Base-by-base conservation (phyloP, 805 yeast genomes). In the Metschnikowia lachancei region DNA sequence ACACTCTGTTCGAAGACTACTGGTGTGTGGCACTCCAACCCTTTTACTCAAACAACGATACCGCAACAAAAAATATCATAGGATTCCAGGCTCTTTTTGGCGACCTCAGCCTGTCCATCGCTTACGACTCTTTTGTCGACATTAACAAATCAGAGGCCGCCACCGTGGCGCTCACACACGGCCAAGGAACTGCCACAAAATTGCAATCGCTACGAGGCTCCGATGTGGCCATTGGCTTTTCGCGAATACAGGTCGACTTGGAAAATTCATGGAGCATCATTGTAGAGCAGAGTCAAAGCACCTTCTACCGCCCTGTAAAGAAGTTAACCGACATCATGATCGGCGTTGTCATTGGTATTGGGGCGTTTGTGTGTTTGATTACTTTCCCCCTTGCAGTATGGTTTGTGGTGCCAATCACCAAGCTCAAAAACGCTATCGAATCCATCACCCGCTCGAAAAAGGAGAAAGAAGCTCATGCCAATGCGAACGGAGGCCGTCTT, bases 341-440 rank as follows among this genome's bases (percentile, higher is more conserved):
- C 37, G 95, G 94, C 4, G 83, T 87, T 1, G 88, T 87, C 19
- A 69, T 90, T 32, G 95, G 87, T 1, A 80, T 86, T 17, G 94
- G 94, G 3, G 87, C 71, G 0, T 77, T 85, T 51, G 80, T 88
- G 72, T 81, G 87, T 53, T 50, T 87, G 1, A 61, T 87, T n/a
- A 87, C 96, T 1, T 78, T 89, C 61, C 91, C 94, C 4, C 64
- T 90, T 44, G 89, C 96, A 0, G 89, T 87, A 49, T 85, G 82
- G 72, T 89, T 91, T 30, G 91, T 89, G 5, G 67, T 86, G 52
- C 97, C 97, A 0, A 88, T 90, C 47, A 77, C 87, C 36, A 76
- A 82, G 47, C 71, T 90, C 36, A 89, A 86, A 58, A 81, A 81
- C 51, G 96, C 95, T 0, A 87, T 96, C 0, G 96, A 88, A 60